Evolutionary conservation across 2,329 filamentous ascomycete species (phyloP).

Genomic region (Lasiodiplodia sp.): DNA sequence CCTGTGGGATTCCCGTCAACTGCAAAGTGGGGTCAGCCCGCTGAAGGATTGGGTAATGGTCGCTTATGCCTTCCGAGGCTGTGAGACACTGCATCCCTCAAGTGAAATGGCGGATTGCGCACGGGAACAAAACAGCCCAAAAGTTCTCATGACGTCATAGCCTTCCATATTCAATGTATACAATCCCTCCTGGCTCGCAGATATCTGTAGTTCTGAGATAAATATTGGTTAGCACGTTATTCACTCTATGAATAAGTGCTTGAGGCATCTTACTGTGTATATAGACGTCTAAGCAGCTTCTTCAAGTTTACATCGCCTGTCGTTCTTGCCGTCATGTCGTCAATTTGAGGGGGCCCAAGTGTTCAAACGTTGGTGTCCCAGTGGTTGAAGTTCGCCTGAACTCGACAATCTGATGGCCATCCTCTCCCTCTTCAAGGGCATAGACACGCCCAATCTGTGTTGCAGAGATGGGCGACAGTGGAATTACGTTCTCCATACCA

Average conservation of each 20-base stretch:
- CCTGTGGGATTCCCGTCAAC: background rate
- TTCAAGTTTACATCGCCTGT: background rate
- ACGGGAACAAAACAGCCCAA: background rate
- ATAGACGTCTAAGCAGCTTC: background rate
- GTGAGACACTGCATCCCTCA: background rate
- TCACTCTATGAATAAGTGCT: background rate
- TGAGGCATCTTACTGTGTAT: background rate
- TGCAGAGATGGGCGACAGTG: constrained; percentile 4
- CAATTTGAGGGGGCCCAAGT: background rate
- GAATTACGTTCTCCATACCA: background rate
- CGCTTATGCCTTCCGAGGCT: background rate
- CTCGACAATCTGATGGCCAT: background rate
- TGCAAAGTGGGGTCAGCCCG: background rate
- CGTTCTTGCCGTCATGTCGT: background rate
- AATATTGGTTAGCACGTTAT: background rate
- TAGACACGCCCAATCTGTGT: background rate
- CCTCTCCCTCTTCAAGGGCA: background rate
- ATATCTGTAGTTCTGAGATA: background rate
- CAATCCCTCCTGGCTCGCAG: background rate
- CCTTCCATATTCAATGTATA: background rate
- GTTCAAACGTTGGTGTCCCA: background rate
- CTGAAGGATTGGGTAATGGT: background rate
- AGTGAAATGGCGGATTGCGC: background rate
- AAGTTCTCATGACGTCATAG: background rate
- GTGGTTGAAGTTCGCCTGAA: background rate